Percentiles rank a stretch among this genome's conserved stretches.
These are phyloP conservation scores for Allium fistulosum DNA, from an alignment of 106 monocot species.

Conservation along the genomic window DNA sequence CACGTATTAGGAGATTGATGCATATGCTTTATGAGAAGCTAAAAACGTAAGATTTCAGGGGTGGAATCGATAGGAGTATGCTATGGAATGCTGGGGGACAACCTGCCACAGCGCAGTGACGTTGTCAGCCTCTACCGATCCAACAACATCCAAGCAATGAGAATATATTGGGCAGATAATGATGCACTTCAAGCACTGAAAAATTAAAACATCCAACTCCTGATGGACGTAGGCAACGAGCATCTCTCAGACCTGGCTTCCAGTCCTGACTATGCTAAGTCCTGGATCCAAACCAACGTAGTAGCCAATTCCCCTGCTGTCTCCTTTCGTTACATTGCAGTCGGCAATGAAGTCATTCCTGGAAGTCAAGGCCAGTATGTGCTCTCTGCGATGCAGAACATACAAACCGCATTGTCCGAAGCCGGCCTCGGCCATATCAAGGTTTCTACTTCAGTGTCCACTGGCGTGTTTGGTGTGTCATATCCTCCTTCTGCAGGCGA, in stretches of 20 bases:
- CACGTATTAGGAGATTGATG: no score
- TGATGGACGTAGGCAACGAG: constrained; percentile 17
- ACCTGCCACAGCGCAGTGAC: constrained; percentile 19
- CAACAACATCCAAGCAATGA: constrained; percentile 16
- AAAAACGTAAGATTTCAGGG: no score
- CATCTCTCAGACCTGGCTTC: constrained; percentile 16
- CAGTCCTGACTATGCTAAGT: neutral
- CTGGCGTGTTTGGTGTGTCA: neutral
- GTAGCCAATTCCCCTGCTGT: constrained; percentile 1
- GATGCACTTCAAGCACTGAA: constrained; percentile 25
- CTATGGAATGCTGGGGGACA: neutral
- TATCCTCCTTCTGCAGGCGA: constrained; percentile 10
- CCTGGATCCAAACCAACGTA: constrained; percentile 8
- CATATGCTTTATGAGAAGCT: no score
- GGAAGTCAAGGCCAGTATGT: neutral
- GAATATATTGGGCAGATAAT: constrained; percentile 24
- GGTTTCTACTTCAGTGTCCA: constrained; percentile 10
- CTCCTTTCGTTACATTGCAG: constrained; percentile 30
- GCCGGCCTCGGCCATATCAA: neutral
- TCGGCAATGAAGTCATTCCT: constrained; percentile 26
- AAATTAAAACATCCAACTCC: constrained; percentile 25
- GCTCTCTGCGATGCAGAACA: constrained; percentile 10
- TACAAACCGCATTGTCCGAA: neutral
- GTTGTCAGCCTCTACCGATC: constrained; percentile 35
- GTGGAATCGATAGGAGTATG: no score